Base-by-base conservation (phyloP, 108 stramenopile species). In the Nannochloropsis salina region DNA sequence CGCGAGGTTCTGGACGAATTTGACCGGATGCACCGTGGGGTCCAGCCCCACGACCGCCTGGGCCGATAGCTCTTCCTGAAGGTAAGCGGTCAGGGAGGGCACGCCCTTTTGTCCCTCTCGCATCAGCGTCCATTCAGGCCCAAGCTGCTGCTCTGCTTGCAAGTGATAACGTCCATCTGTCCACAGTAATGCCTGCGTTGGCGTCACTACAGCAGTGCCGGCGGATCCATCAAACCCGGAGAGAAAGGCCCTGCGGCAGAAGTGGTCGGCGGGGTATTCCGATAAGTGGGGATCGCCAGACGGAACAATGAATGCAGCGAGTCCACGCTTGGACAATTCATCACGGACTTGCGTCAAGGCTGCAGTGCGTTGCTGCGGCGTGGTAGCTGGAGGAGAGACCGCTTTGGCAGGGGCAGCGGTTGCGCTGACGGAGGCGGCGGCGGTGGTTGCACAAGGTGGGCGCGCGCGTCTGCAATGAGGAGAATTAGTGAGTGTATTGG, bases 91-190 rank as follows among this genome's bases (percentile, higher is more conserved):
- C 11, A 93, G 18, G 20, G 82, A 79, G 22, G 88, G 92, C 9
- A 90, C 91, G 41, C 44, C 85, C 11, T 80, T 80, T 44, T 91
- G 85, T 47, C 88, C 90, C 10, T 74, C 92, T 83, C 95, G 96
- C 93, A 97, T 95, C 31, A 99, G 89, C 42, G 84, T 91, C 93
- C 93, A 94, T 43, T 86, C 88, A 9, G 47, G 82, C 10, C 91
- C 93, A 9, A 99, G 87, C 82, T 94, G 83, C 80, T 94, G 86
- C 12, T 80, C 83, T 11, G 99, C 99, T 91, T 99, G 97, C 84
- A 95, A 94, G 90, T 93, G 96, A 85, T 99, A 99, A 42, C 99
- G 87, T 1, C 96, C 96, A 85, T 98, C 97, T 1, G 98, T 98
- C 97, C 97, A 99, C 81, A 98, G 88, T 82, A 91, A 88, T 0